A percentile compares a stretch with the other conserved stretches of the same genome.
Evolutionary conservation across 2,329 filamentous ascomycete genomes (phyloP).

Genomic region (Neopestalotiopsis clavispora): DNA sequence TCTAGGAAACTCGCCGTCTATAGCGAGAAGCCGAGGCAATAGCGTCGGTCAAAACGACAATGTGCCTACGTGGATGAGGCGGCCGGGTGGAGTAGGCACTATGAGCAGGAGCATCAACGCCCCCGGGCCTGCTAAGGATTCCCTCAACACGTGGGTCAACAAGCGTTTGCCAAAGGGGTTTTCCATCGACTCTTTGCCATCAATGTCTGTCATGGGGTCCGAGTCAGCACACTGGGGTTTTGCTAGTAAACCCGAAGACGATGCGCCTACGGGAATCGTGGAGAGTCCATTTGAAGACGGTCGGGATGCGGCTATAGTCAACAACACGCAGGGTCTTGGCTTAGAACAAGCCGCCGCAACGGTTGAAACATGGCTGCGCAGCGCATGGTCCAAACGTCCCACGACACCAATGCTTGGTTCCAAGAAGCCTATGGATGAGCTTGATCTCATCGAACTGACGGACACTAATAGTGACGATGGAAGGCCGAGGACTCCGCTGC

Average conservation of each 20-base stretch:
- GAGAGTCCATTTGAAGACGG: slow-evolving; percentile 57
- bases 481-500: slow-evolving; percentile 26
- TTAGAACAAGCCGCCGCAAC: slow-evolving; percentile 86
- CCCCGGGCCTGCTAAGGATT: slow-evolving; percentile 84
- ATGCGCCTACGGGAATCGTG: slow-evolving; percentile 44
- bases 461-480: slow-evolving; percentile 65
- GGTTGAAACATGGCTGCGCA: slow-evolving; percentile 89
- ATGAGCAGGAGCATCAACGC: slow-evolving; percentile 72
- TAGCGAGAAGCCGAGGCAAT: slow-evolving; percentile 33
- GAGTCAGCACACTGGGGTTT: slow-evolving; percentile 65
- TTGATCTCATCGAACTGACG: slow-evolving; percentile 75
- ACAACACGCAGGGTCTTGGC: slow-evolving; percentile 53
- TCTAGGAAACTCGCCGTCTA: slow-evolving; percentile 31
- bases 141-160: slow-evolving; percentile 81
- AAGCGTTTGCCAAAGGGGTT: slow-evolving; percentile 78
- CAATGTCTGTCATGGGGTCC: slow-evolving; percentile 68
- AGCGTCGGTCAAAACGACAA: slow-evolving; percentile 34
- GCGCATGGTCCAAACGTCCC: slow-evolving; percentile 72
- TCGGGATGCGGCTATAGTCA: slow-evolving; percentile 42
- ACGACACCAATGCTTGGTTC: slow-evolving; percentile 53
- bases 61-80: slow-evolving; percentile 69
- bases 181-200: slow-evolving; percentile 70
- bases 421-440: slow-evolving; percentile 48
- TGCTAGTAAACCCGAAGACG: slow-evolving; percentile 37
- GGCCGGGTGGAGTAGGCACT: slow-evolving; percentile 88